phyloP scores from a whole-genome alignment of 2,329 filamentous ascomycete species.

The Alternaria arborescens region DNA sequence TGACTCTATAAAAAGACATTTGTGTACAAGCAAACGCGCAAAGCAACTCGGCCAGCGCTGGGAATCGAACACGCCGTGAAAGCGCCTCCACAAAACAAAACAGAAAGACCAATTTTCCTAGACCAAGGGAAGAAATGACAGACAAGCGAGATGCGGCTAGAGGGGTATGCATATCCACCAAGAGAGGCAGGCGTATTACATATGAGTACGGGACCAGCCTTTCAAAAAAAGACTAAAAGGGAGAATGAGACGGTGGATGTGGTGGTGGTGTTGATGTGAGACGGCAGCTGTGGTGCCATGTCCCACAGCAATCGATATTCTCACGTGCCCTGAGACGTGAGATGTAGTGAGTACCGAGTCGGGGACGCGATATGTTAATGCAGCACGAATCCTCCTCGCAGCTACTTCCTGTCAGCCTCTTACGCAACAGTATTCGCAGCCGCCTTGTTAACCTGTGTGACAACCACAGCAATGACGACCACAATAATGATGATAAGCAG shows the following conservation, averaged over 20 bases:
- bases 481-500: conserved; percentile 50
- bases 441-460: conserved; percentile 40
- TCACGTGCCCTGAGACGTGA: not conserved
- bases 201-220: conserved; percentile 26
- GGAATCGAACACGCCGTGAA: conserved; percentile 15
- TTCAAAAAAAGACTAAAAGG: conserved; percentile 14
- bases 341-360: not conserved
- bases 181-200: conserved; percentile 26
- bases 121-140: conserved; percentile 11
- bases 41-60: conserved; percentile 16
- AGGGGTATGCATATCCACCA: conserved; percentile 22
- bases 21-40: conserved; percentile 5
- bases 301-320: not conserved
- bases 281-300: not conserved
- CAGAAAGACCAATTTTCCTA: conserved; percentile 13
- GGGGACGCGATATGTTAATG: not conserved
- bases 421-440: conserved; percentile 18
- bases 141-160: conserved; percentile 7
- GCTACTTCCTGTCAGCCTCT: not conserved
- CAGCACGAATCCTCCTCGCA: not conserved
- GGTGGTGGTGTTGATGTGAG: not conserved
- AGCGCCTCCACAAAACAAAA: not conserved
- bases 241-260: conserved; percentile 17
- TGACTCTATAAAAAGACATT: conserved; percentile 4
- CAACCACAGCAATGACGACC: conserved; percentile 51